Percentiles rank a stretch among this genome's conserved stretches.
Evolutionary conservation across 148 eudicot species (phyloP).

Genomic region (Rheum nobile): DNA sequence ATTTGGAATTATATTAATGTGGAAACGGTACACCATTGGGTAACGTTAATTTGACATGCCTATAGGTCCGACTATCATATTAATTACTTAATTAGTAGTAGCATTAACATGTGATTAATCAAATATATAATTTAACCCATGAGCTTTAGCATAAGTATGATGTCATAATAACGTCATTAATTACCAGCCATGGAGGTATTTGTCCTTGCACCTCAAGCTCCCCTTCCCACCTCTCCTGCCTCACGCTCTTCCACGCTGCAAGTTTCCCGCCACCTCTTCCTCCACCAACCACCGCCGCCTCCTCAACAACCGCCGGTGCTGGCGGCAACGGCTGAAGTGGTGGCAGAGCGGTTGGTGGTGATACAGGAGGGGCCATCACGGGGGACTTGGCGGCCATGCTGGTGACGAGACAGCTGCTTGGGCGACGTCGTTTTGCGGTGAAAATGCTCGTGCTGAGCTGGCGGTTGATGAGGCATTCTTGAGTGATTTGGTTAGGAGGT

Average conservation of each 20-base stretch:
- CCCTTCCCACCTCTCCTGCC: constrained; percentile 94
- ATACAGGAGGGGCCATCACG: constrained; percentile 13
- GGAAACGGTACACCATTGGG: too few species aligned
- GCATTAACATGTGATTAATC: background rate
- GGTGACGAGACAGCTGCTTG: constrained; percentile 3
- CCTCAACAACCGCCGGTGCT: background rate
- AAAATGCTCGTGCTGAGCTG: constrained; percentile 11
- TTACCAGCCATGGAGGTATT: constrained; percentile 90
- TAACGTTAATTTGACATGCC: too few species aligned
- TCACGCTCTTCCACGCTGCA: constrained; percentile 81
- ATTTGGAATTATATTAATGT: too few species aligned
- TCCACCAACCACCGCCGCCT: background rate
- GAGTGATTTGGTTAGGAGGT: background rate
- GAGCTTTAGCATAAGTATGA: background rate
- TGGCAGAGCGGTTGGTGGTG: constrained; percentile 6
- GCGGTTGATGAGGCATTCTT: background rate
- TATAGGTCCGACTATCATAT: background rate
- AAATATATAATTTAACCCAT: background rate
- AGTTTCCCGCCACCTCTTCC: constrained; percentile 23
- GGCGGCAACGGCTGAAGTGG: constrained; percentile 8
- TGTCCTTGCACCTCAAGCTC: constrained; percentile 75
- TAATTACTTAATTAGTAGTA: background rate
- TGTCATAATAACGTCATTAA: constrained; percentile 5
- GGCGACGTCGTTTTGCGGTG: constrained; percentile 7
- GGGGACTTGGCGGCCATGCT: constrained; percentile 40